Percentiles rank a stretch among this genome's conserved stretches.
phyloP scores from a whole-genome alignment of 257 asterid species.

The Plectranthus barbatus region DNA sequence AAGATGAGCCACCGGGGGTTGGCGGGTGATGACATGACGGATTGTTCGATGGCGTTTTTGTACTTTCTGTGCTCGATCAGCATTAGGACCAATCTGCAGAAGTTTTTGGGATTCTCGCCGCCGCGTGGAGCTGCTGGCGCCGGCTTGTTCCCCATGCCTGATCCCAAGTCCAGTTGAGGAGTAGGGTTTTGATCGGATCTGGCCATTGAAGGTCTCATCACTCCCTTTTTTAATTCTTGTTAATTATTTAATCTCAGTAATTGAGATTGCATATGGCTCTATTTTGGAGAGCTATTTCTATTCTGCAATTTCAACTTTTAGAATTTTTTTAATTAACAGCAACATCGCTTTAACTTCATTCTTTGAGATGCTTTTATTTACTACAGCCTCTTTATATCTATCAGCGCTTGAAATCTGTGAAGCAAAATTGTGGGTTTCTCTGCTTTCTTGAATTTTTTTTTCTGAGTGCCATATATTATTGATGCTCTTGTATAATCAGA shows the following conservation, averaged over 20 bases:
- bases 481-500: not conserved
- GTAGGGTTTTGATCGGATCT: constrained; percentile 4
- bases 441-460: not conserved
- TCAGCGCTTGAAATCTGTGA: not conserved
- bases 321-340: constrained; percentile 1
- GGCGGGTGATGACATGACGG: constrained; percentile 86
- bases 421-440: not conserved
- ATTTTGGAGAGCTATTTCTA: constrained; percentile 6
- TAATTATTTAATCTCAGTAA: not conserved
- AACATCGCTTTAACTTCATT: not conserved
- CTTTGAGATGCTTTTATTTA: not conserved
- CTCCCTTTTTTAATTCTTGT: not conserved
- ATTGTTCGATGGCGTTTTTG: constrained; percentile 95
- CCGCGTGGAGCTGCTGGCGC: constrained; percentile 97
- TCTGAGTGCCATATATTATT: not conserved
- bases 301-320: not conserved
- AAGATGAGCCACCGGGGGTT: constrained; percentile 98
- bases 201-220: not conserved
- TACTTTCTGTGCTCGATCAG: constrained; percentile 84
- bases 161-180: constrained; percentile 55
- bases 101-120: constrained; percentile 86
- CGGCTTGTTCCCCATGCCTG: constrained; percentile 85
- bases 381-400: not conserved
- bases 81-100: constrained; percentile 90
- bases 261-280: not conserved